Evolutionary conservation across 1,284 basidiomycete species (phyloP).

Genomic region (Earliella scabrosa): DNA sequence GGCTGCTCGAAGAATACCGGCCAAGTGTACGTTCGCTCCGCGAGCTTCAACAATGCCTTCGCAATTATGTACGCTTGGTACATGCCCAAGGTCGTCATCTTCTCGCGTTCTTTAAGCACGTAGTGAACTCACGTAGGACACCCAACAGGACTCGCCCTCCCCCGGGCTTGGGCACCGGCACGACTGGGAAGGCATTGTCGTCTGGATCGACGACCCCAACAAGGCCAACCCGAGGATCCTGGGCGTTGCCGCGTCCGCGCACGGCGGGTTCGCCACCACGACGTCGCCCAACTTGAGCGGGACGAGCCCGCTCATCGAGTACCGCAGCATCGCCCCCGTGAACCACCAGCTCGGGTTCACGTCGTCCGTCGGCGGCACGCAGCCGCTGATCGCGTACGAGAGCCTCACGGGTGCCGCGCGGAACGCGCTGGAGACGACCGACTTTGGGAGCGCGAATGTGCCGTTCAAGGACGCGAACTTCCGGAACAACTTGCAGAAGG

Average conservation of each 20-base stretch:
- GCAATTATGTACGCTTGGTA: constrained; percentile 17
- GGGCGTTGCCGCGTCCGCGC: constrained; percentile 11
- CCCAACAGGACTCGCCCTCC: constrained; percentile 7
- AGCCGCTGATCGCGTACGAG: constrained; percentile 16
- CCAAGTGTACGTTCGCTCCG: constrained; percentile 11
- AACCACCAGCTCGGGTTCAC: constrained; percentile 16
- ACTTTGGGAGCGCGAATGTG: constrained; percentile 12
- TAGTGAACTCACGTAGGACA: too few species aligned
- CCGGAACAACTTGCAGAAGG: constrained; percentile 14
- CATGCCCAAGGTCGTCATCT: constrained; percentile 11
- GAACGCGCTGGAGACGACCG: constrained; percentile 10
- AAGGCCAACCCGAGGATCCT: constrained; percentile 5
- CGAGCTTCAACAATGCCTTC: constrained; percentile 10
- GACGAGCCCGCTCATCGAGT: constrained; percentile 15
- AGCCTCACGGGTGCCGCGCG: constrained; percentile 14
- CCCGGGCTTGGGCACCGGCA: constrained; percentile 12
- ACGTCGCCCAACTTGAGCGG: constrained; percentile 8
- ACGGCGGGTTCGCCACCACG: constrained; percentile 8
- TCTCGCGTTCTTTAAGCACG: too few species aligned
- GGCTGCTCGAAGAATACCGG: constrained; percentile 11
- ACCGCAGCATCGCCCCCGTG: constrained; percentile 10
- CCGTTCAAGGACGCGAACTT: constrained; percentile 15
- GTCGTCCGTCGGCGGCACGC: constrained; percentile 6
- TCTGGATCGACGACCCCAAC: constrained; percentile 13
- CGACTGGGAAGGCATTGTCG: constrained; percentile 15